Evolutionary conservation across 2,329 filamentous ascomycete genomes (phyloP).

Genomic region (Fusarium lateritium): DNA sequence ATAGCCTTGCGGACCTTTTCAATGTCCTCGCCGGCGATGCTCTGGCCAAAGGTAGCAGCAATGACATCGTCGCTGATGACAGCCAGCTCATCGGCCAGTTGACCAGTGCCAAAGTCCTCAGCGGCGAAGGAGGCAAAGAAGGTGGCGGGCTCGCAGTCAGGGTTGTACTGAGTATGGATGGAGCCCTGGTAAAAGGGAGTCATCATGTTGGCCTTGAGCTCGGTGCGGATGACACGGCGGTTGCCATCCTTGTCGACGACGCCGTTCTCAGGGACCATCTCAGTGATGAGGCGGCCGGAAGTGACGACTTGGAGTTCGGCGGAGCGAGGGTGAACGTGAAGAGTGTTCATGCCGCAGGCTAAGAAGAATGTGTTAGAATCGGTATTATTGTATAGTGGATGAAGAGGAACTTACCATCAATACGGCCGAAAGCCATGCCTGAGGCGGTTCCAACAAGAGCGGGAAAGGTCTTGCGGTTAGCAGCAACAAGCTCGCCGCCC

Average conservation of each 20-base stretch:
- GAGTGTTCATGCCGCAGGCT: conserved; percentile 70
- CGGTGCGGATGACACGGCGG: conserved; percentile 60
- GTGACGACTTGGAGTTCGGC: conserved; percentile 68
- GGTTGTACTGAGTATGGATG: conserved; percentile 71
- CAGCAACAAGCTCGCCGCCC: conserved; percentile 65
- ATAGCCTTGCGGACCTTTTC: conserved; percentile 58
- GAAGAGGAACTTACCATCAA: conserved; percentile 54
- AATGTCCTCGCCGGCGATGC: conserved; percentile 62
- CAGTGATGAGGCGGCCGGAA: conserved; percentile 63
- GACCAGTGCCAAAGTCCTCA: conserved; percentile 68
- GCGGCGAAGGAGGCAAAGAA: conserved; percentile 65
- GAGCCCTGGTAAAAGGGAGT: conserved; percentile 69
- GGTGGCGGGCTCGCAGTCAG: conserved; percentile 64
- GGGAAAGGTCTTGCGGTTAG: conserved; percentile 71
- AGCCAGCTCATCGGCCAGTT: conserved; percentile 66
- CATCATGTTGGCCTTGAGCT: conserved; percentile 62
- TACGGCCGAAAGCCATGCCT: conserved; percentile 66
- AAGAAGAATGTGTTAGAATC: conserved; percentile 33
- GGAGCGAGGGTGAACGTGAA: conserved; percentile 69
- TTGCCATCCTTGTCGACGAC: conserved; percentile 55
- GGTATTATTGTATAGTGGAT: neutral
- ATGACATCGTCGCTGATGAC: conserved; percentile 62
- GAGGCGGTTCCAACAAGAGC: conserved; percentile 67
- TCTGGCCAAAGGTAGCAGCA: conserved; percentile 62
- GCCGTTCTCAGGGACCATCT: conserved; percentile 69